These are phyloP conservation scores for Diaporthe longicolla DNA, from an alignment of 2,329 filamentous ascomycete genomes.

Conservation along the genomic window DNA sequence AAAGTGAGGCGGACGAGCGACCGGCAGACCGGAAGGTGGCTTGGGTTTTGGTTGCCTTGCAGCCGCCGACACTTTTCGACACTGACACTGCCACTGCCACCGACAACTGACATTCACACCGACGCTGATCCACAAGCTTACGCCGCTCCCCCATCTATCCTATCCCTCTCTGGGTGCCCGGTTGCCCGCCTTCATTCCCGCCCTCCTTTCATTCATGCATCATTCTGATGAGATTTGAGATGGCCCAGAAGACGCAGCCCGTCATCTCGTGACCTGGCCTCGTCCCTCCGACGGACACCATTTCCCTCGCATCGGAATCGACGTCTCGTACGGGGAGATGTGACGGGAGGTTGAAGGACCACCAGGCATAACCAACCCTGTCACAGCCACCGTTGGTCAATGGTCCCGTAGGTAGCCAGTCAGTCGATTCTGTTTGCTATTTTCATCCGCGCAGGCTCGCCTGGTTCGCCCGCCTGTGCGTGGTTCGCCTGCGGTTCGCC, in stretches of 20 bases:
- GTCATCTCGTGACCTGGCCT: constrained; percentile 9
- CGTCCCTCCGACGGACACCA: neutral
- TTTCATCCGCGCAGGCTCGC: constrained; percentile 3
- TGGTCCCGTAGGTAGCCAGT: neutral
- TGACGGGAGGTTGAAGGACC: neutral
- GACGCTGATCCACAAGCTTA: constrained; percentile 3
- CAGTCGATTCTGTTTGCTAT: neutral
- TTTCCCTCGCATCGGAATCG: neutral
- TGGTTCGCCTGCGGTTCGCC: neutral
- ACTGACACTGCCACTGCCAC: neutral
- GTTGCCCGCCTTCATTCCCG: neutral
- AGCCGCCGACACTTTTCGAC: neutral
- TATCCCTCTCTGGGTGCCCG: no score
- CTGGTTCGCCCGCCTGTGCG: neutral
- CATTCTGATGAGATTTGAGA: constrained; percentile 11
- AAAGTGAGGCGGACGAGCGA: constrained; percentile 39
- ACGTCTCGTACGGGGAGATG: neutral
- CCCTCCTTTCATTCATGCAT: neutral
- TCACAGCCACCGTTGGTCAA: neutral
- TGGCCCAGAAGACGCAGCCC: neutral
- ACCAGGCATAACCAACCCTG: neutral
- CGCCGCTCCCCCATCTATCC: neutral
- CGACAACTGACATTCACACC: no score
- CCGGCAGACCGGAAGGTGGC: constrained; percentile 13
- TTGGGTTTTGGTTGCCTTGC: constrained; percentile 36